Conservation (phyloP, 306 rosid genomes). For the Fagus sylvatica region DNA sequence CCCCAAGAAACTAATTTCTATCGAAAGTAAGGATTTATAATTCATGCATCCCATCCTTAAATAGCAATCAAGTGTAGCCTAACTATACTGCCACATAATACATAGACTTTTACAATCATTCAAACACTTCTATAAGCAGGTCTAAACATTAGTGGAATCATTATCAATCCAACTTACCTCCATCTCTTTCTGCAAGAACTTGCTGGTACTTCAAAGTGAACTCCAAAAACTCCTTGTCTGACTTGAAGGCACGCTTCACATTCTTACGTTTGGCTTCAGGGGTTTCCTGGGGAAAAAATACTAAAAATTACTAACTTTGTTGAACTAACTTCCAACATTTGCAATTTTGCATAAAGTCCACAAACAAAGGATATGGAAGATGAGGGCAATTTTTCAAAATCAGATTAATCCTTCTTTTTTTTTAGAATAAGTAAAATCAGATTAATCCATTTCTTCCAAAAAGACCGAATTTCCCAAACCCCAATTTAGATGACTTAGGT, state of each 20-base stretch:
- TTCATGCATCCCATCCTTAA: not conserved
- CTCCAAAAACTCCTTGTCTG: slow-evolving; percentile 90
- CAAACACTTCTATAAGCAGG: not conserved
- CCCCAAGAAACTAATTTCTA: not conserved
- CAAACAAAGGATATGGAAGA: not conserved
- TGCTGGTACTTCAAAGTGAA: slow-evolving; percentile 88
- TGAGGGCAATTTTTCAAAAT: too few relatives aligned
- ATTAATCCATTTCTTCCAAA: too few relatives aligned
- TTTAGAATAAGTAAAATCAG: too few relatives aligned
- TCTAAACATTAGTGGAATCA: slow-evolving; percentile 25
- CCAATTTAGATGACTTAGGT: too few relatives aligned
- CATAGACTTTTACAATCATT: not conserved
- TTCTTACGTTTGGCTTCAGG: slow-evolving; percentile 73
- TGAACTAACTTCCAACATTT: not conserved
- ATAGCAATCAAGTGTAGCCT: not conserved
- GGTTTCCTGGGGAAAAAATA: slow-evolving; percentile 54
- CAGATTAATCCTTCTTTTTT: too few relatives aligned
- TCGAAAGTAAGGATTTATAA: not conserved
- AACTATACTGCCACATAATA: not conserved
- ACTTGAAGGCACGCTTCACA: slow-evolving; percentile 71
- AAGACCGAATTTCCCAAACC: too few relatives aligned
- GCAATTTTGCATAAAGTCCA: not conserved
- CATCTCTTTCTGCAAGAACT: slow-evolving; percentile 87
- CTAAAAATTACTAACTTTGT: not conserved
- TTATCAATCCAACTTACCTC: slow-evolving; percentile 51